These are phyloP conservation scores for Obba rivulosa DNA, from an alignment of 768 basidiomycete species.

Conservation along the genomic window DNA sequence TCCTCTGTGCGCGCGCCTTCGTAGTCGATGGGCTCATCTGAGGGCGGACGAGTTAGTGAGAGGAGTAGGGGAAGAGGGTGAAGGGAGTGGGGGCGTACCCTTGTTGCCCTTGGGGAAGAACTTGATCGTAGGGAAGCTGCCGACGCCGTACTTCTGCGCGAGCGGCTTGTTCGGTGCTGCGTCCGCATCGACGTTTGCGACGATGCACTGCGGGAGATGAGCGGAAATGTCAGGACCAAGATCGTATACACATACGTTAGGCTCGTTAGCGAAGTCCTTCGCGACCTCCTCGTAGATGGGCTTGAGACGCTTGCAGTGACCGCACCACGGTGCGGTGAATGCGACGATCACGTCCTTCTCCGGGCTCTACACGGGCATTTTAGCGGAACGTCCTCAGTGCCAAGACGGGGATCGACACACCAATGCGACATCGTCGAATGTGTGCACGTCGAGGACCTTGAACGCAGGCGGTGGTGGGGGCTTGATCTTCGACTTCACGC, in stretches of 20 bases:
- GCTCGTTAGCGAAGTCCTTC: constrained; percentile 69
- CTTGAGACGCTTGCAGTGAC: constrained; percentile 92
- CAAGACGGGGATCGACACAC: constrained; percentile 29
- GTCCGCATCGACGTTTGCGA: constrained; percentile 91
- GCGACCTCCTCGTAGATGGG: constrained; percentile 86
- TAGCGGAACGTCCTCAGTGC: neutral
- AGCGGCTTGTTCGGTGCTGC: constrained; percentile 72
- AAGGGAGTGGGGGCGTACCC: constrained; percentile 9
- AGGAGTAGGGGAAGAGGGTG: neutral
- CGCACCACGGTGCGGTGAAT: constrained; percentile 86
- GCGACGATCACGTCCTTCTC: constrained; percentile 82
- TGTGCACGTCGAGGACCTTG: constrained; percentile 58
- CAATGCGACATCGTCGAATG: constrained; percentile 72
- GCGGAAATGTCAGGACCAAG: neutral
- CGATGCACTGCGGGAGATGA: constrained; percentile 58
- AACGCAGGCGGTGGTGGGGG: constrained; percentile 74
- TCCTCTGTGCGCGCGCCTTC: constrained; percentile 64
- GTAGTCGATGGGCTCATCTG: constrained; percentile 55
- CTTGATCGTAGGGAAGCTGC: constrained; percentile 89
- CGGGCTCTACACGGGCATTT: constrained; percentile 38
- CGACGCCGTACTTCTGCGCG: constrained; percentile 65
- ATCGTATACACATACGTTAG: constrained; percentile 43
- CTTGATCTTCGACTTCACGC: constrained; percentile 84
- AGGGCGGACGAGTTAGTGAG: neutral
- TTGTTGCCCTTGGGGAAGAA: constrained; percentile 80